Evolutionary conservation across 306 rosid species (phyloP).

Genomic region (Styphnolobium japonicum): DNA sequence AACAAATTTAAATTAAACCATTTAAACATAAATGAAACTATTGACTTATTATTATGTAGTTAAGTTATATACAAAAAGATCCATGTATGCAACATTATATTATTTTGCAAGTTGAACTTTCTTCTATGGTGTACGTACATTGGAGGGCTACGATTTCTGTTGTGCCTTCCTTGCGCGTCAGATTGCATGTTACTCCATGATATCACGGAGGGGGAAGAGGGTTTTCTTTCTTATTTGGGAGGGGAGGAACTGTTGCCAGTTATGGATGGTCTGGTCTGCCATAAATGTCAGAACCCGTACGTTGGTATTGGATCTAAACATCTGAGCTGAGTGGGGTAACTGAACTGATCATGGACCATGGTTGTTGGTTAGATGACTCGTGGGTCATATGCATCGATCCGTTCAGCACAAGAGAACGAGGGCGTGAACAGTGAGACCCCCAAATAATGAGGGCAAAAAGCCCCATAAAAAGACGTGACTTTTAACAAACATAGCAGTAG

Average conservation of each 20-base stretch:
- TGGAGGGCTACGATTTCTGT: background rate
- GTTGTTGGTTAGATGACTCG: slow-evolving; percentile 6
- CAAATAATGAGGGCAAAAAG: slow-evolving; percentile 29
- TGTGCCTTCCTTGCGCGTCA: background rate
- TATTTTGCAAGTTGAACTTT: background rate
- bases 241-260: background rate
- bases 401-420: slow-evolving; percentile 40
- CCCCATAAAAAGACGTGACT: slow-evolving; percentile 43
- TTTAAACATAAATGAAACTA: background rate
- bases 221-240: background rate
- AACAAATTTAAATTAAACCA: too few species aligned
- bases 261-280: background rate
- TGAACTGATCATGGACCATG: background rate
- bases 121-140: background rate
- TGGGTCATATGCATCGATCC: background rate
- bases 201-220: background rate
- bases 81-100: background rate
- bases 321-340: background rate
- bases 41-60: background rate
- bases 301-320: background rate
- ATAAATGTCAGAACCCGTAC: background rate
- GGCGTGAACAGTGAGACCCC: background rate
- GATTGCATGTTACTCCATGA: background rate
- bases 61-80: background rate
- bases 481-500: slow-evolving; percentile 26